Base-by-base conservation (phyloP, 192 early-diverging fungal genomes). In the Neocallimastix lanati region DNA sequence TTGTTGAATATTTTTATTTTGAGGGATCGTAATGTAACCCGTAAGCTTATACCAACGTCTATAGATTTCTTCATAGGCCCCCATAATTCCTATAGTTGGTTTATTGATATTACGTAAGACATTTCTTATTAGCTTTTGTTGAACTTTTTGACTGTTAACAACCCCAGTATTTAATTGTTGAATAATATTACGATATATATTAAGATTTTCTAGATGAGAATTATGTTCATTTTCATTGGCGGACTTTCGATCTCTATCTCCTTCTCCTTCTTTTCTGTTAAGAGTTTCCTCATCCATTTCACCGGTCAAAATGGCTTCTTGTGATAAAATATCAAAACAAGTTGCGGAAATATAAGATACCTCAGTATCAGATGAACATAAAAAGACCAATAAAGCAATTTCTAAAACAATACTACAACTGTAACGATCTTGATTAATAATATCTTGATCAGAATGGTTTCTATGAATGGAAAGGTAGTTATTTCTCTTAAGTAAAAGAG, bases 21-120 rank as follows among this genome's bases (percentile, higher is more conserved):
- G 81, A 28, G 33, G 77, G 28, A 76, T 25, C 29, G 79, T 76
- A 28, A 88, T n/a, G 29, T 50, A 76, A 2, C 76, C 58, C 21
- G 76, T 92, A 29, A 94, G 85, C 9, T 83, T 83, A 80, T 88
- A 90, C 94, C 94, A 96, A 27, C 91, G 83, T 50, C 88, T 87
- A 78, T 89, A 95, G 0, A 93, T 86, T 80, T 96, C 94, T 81
- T 94, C 93, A 92, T 93, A 95, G 5, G 93, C 94, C 11, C 88
- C 90, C 78, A 94, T 82, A 79, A 92, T 93, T 29, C 93, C 94
- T 5, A 89, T 84, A 0, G 93, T 93, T 13, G 89, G 89, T 30
- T 87, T 84, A 28, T 85, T 83, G 82, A 93, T 88, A 78, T 90
- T 86, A 25, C 93, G 82, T 28, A 96, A 81, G 9, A 94, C 82